These are phyloP conservation scores for Falciphora oryzae DNA, from an alignment of 2,329 filamentous ascomycete species.

Conservation along the genomic window DNA sequence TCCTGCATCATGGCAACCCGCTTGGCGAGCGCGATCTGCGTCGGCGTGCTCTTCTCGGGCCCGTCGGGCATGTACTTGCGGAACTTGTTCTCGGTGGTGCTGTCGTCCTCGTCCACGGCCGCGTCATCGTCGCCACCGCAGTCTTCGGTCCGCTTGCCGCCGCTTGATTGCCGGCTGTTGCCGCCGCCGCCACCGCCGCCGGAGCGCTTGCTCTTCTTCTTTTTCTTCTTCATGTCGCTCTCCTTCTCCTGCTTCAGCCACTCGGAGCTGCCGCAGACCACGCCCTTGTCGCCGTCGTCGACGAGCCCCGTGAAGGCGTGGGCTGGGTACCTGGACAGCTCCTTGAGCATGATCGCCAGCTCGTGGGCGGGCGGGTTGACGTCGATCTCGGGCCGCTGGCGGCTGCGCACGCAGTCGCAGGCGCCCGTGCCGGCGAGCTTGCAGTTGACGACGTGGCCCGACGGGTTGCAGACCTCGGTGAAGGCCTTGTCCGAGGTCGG, in stretches of 20 bases:
- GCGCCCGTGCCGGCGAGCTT: conserved; percentile 31
- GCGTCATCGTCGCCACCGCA: conserved; percentile 14
- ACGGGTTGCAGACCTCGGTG: conserved; percentile 42
- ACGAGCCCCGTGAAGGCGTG: conserved; percentile 21
- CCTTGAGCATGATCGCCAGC: conserved; percentile 54
- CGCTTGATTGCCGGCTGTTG: conserved; percentile 11
- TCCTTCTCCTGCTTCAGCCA: conserved; percentile 9
- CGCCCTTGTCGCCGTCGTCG: conserved; percentile 9
- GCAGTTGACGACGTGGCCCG: conserved; percentile 43
- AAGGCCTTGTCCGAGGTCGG: conserved; percentile 19
- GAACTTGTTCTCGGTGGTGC: not conserved
- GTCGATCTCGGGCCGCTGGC: conserved; percentile 40
- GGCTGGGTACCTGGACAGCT: conserved; percentile 46
- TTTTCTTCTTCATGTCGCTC: conserved; percentile 6
- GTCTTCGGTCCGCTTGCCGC: conserved; percentile 3
- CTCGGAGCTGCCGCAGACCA: not conserved
- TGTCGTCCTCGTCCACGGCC: conserved; percentile 17
- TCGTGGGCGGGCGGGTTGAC: conserved; percentile 53
- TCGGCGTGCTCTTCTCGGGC: conserved; percentile 21
- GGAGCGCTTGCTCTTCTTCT: conserved; percentile 14
- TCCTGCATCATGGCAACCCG: conserved; percentile 64
- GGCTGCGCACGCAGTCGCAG: conserved; percentile 45
- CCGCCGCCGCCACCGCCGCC: conserved; percentile 10
- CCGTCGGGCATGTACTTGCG: not conserved
- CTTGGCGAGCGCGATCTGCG: conserved; percentile 51